Conservation (phyloP, 768 basidiomycete species). For the Dentipellis sp. region DNA sequence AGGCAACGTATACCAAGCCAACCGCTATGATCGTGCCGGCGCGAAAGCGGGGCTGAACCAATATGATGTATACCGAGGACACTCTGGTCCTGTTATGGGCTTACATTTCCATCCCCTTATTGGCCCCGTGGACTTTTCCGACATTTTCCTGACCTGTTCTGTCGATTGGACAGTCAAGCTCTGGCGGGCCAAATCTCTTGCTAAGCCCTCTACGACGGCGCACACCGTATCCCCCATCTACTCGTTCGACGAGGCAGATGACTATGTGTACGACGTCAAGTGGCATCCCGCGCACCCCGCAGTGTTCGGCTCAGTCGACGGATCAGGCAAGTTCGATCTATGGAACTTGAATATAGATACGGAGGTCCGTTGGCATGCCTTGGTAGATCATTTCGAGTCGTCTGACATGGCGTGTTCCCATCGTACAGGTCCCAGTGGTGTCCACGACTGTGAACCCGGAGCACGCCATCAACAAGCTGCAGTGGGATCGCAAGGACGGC, state of each 20-base stretch:
- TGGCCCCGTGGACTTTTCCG: conserved; percentile 91
- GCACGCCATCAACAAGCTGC: conserved; percentile 87
- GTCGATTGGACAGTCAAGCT: conserved; percentile 99
- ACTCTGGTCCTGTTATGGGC: conserved; percentile 89
- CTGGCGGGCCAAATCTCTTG: conserved; percentile 77
- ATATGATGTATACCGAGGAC: conserved; percentile 87
- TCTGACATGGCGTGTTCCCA: background rate
- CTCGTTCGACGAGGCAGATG: conserved; percentile 96
- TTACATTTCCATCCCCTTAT: conserved; percentile 89
- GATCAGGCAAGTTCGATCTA: conserved; percentile 89
- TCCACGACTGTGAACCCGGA: conserved; percentile 73
- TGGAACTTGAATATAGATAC: conserved; percentile 98
- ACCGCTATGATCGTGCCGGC: conserved; percentile 94
- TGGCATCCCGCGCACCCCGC: conserved; percentile 98
- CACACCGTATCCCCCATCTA: conserved; percentile 68
- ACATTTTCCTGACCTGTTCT: conserved; percentile 86
- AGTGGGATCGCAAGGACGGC: conserved; percentile 93
- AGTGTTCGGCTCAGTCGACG: conserved; percentile 88
- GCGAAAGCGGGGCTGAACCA: conserved; percentile 94
- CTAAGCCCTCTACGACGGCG: conserved; percentile 55
- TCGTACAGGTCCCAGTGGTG: conserved; percentile 75
- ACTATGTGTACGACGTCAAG: conserved; percentile 97
- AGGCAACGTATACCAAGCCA: conserved; percentile 93
- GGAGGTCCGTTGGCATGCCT: conserved; percentile 52
- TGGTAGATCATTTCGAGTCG: background rate